A percentile compares a stretch with the other conserved stretches of the same genome.
Conservation (phyloP, 2,329 filamentous ascomycete genomes). For the Apiospora hydei region DNA sequence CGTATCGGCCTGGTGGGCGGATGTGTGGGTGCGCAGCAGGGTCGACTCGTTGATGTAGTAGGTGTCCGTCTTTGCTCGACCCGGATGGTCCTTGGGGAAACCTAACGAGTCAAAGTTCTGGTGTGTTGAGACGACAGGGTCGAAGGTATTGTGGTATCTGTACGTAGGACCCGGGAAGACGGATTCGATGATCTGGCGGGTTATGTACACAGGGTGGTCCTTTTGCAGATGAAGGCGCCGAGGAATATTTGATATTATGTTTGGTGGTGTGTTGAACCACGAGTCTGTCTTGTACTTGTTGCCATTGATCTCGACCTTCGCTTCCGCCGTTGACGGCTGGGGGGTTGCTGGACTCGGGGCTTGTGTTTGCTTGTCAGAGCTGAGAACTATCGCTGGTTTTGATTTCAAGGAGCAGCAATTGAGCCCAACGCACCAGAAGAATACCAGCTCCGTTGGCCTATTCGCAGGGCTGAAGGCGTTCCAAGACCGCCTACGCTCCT, state of each 20-base stretch:
- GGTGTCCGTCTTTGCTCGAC: slow-evolving; percentile 86
- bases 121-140: slow-evolving; percentile 81
- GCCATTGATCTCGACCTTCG: slow-evolving; percentile 66
- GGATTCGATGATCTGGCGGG: slow-evolving; percentile 89
- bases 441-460: slow-evolving; percentile 33
- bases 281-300: slow-evolving; percentile 71
- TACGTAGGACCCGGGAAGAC: slow-evolving; percentile 79
- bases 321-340: slow-evolving; percentile 22
- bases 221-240: slow-evolving; percentile 88
- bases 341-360: slow-evolving; percentile 33
- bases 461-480: slow-evolving; percentile 25
- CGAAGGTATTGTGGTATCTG: slow-evolving; percentile 78
- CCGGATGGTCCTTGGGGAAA: slow-evolving; percentile 87
- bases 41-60: slow-evolving; percentile 91
- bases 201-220: slow-evolving; percentile 90
- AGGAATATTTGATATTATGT: slow-evolving; percentile 76
- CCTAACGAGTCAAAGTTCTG: slow-evolving; percentile 98
- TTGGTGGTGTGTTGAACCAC: slow-evolving; percentile 85
- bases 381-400: background rate
- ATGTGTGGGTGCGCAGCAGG: slow-evolving; percentile 91
- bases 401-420: slow-evolving; percentile 13
- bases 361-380: slow-evolving; percentile 30
- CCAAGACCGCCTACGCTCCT: slow-evolving; percentile 28
- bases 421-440: slow-evolving; percentile 35
- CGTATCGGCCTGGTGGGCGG: slow-evolving; percentile 86